These are phyloP conservation scores for Rhizophlyctis rosea DNA, from an alignment of 192 early-diverging fungal genomes.

Conservation along the genomic window DNA sequence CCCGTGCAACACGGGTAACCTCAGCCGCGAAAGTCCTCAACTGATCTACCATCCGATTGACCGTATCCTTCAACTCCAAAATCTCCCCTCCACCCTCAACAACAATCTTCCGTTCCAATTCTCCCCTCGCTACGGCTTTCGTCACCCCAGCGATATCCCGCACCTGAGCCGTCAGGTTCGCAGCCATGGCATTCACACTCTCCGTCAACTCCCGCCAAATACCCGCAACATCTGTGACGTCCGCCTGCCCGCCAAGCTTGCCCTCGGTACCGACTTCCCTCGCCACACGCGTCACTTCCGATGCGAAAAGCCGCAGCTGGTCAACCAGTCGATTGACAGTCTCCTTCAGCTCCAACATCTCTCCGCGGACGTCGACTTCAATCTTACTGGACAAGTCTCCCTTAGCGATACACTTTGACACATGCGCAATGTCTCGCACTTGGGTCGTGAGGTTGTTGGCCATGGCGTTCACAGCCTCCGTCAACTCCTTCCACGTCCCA, in stretches of 20 bases:
- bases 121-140: slow-evolving; percentile 59
- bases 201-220: slow-evolving; percentile 56
- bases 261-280: slow-evolving; percentile 45
- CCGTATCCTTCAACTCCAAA: slow-evolving; percentile 49
- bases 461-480: slow-evolving; percentile 63
- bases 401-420: slow-evolving; percentile 52
- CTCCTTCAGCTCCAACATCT: slow-evolving; percentile 67
- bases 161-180: slow-evolving; percentile 48
- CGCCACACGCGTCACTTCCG: slow-evolving; percentile 61
- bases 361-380: slow-evolving; percentile 59
- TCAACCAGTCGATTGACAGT: slow-evolving; percentile 75
- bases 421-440: slow-evolving; percentile 60
- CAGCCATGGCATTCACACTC: slow-evolving; percentile 67
- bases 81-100: slow-evolving; percentile 61
- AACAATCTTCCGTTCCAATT: slow-evolving; percentile 58
- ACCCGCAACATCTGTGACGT: slow-evolving; percentile 41
- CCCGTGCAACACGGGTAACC: slow-evolving; percentile 31
- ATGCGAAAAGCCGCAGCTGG: slow-evolving; percentile 59
- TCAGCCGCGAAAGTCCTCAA: slow-evolving; percentile 59
- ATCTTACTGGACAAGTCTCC: slow-evolving; percentile 61
- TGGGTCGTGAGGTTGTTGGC: slow-evolving; percentile 56
- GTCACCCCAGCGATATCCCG: slow-evolving; percentile 63
- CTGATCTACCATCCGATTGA: slow-evolving; percentile 63
- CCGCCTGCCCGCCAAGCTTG: slow-evolving; percentile 47
- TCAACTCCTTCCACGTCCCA: slow-evolving; percentile 54